phyloP scores from a whole-genome alignment of 1,284 basidiomycete species.

The Papiliotrema terrestris region DNA sequence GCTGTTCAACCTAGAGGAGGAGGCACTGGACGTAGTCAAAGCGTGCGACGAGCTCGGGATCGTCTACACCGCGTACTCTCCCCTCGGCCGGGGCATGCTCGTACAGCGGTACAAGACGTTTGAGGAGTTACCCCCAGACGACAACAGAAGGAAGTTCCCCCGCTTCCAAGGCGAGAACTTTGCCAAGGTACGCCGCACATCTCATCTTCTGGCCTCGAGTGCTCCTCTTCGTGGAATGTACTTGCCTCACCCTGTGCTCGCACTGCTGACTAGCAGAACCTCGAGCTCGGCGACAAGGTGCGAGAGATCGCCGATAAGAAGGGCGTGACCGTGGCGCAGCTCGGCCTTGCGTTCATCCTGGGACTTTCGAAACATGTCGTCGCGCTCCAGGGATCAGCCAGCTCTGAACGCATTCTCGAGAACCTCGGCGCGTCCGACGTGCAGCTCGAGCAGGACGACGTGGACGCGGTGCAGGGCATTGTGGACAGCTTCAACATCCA shows the following conservation, averaged over 20 bases:
- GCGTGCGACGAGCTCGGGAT: slow-evolving; percentile 45
- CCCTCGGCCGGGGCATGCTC: slow-evolving; percentile 47
- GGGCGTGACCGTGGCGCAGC: slow-evolving; percentile 55
- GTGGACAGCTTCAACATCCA: not conserved
- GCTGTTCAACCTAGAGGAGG: slow-evolving; percentile 52
- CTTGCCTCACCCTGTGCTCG: too few species aligned
- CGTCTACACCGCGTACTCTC: slow-evolving; percentile 48
- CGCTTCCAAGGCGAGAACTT: slow-evolving; percentile 48
- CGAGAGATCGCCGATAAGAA: slow-evolving; percentile 52
- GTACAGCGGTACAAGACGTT: slow-evolving; percentile 35
- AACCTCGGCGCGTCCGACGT: slow-evolving; percentile 51
- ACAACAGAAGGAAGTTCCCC: slow-evolving; percentile 13
- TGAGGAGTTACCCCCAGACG: slow-evolving; percentile 50
- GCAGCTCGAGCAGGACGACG: slow-evolving; percentile 38
- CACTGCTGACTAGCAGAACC: slow-evolving; percentile 45
- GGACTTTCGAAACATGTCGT: slow-evolving; percentile 51
- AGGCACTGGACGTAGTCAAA: slow-evolving; percentile 42
- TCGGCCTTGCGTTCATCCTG: slow-evolving; percentile 59
- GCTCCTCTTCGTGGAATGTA: too few species aligned
- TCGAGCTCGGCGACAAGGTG: slow-evolving; percentile 53
- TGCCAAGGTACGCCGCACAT: slow-evolving; percentile 22
- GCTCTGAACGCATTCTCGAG: slow-evolving; percentile 49
- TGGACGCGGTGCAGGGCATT: slow-evolving; percentile 47
- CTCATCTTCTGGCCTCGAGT: too few species aligned
- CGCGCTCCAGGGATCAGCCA: slow-evolving; percentile 55